A percentile compares a stretch with the other conserved stretches of the same genome.
Evolutionary conservation across 2,329 filamentous ascomycete genomes (phyloP).

Genomic region (Trichophyton simii): DNA sequence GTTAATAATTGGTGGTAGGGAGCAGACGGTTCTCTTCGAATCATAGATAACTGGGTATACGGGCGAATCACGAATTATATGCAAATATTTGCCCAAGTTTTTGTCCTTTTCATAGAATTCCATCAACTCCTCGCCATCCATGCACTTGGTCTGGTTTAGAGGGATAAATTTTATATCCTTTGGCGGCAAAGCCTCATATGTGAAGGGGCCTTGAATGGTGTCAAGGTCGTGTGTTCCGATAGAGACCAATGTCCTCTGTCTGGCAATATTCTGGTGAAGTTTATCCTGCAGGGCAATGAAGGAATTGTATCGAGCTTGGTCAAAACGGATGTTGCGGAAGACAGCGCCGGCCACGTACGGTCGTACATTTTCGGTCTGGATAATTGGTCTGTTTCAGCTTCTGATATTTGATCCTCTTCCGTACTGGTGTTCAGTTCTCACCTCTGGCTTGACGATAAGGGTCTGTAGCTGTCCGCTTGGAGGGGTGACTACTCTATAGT

Average conservation of each 20-base stretch:
- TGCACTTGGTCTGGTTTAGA: constrained; percentile 78
- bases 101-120: constrained; percentile 89
- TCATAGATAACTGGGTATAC: constrained; percentile 96
- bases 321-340: constrained; percentile 82
- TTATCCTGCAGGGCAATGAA: constrained; percentile 98
- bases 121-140: constrained; percentile 85
- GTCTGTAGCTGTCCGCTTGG: constrained; percentile 61
- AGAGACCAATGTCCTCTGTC: constrained; percentile 84
- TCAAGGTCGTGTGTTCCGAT: constrained; percentile 96
- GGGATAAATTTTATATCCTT: constrained; percentile 83
- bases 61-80: constrained; percentile 86
- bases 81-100: constrained; percentile 77
- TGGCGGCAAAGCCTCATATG: constrained; percentile 85
- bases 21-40: constrained; percentile 73
- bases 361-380: constrained; percentile 61
- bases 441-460: constrained; percentile 62
- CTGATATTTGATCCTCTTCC: background rate
- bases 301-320: constrained; percentile 79
- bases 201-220: constrained; percentile 86
- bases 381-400: constrained; percentile 6
- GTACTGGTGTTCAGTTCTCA: constrained; percentile 20
- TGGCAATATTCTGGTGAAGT: constrained; percentile 87
- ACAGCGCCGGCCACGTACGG: constrained; percentile 84
- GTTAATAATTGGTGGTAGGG: constrained; percentile 95
- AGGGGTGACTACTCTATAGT: constrained; percentile 64